Base-by-base conservation (phyloP, 352 stramenopile genomes). In the Phytophthora hibernalis region DNA sequence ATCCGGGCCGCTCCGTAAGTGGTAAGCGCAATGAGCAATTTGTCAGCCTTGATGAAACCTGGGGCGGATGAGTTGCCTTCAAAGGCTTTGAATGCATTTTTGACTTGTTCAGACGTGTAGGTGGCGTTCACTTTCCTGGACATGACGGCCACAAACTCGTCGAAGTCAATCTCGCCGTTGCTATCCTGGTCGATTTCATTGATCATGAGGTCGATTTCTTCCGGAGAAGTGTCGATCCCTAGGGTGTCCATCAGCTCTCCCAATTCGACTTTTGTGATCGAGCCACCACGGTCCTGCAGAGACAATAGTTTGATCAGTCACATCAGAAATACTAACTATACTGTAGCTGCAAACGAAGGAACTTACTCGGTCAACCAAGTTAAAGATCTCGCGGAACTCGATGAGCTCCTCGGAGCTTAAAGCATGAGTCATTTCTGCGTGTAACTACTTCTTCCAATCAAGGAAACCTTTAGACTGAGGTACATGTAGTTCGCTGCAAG, bases 121-220 rank as follows among this genome's bases (percentile, higher is more conserved):
- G 87, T 96, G 33, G 92, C 91, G 45, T 97, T 97, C 35, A 98
- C 92, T 66, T 98, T 98, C 37, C 92, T 84, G 15, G 90, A 97
- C 93, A 98, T 98, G 42, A 98, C 92, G 2, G 89, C 93, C 6
- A 98, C 92, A 61, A 98, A 98, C 70, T 98, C 95, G 72, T 97
- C 89, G 72, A 98, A 98, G 69, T 98, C 93, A 66, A 98, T 98
- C 55, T 98, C 93, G 22, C 92, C 93, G 54, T 97, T 98, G 69
- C 85, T 96, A 77, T 98, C 92, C 70, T 98, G 88, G 70, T 98
- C 94, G 68, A 98, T 98, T 61, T 98, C 95, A 47, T 96, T 83
- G 64, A 98, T 97, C 95, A 98, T 98, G 16, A 98, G 77, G 43
- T 98, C 92, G 45, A 98, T 97, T 56, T 98, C 94, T 68, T 98